These are phyloP conservation scores for Neurospora sp. DNA, from an alignment of 495 filamentous ascomycete genomes.

Conservation along the genomic window DNA sequence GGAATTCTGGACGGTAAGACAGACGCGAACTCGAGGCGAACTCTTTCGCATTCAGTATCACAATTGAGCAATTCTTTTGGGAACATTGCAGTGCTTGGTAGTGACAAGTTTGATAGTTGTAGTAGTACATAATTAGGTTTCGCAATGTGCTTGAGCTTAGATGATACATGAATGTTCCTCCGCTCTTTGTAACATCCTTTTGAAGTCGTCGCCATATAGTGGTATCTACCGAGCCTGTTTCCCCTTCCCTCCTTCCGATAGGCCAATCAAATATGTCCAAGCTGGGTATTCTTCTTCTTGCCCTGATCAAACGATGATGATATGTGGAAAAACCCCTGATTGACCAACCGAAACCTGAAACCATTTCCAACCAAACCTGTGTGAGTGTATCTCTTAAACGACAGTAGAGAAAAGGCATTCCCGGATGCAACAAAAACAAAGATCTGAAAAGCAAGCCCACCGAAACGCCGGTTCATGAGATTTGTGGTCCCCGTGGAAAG, in stretches of 20 bases:
- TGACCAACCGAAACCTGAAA: background rate
- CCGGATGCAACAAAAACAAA: slow-evolving; percentile 5
- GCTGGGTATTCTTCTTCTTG: slow-evolving; percentile 2
- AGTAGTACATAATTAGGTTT: slow-evolving; percentile 10
- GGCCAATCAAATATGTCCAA: slow-evolving; percentile 4
- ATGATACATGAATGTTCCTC: background rate
- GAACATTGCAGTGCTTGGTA: background rate
- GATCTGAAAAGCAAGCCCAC: background rate
- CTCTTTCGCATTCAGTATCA: background rate
- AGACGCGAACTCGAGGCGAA: background rate
- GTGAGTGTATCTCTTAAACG: slow-evolving; percentile 7
- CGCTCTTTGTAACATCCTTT: background rate
- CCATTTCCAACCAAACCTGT: slow-evolving; percentile 3
- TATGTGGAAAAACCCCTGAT: background rate
- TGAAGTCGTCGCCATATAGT: background rate
- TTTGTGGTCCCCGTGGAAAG: slow-evolving; percentile 12
- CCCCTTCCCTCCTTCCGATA: background rate
- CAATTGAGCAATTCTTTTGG: background rate
- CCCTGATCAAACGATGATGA: background rate
- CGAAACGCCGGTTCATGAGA: slow-evolving; percentile 20
- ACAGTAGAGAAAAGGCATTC: slow-evolving; percentile 12
- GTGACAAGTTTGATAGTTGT: background rate
- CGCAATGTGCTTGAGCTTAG: background rate
- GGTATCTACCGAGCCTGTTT: background rate
- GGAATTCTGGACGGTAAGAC: background rate